Percentiles rank a stretch among this genome's conserved stretches.
phyloP scores from a whole-genome alignment of 352 stramenopile genomes.

The Globisporangium recalcitrans region DNA sequence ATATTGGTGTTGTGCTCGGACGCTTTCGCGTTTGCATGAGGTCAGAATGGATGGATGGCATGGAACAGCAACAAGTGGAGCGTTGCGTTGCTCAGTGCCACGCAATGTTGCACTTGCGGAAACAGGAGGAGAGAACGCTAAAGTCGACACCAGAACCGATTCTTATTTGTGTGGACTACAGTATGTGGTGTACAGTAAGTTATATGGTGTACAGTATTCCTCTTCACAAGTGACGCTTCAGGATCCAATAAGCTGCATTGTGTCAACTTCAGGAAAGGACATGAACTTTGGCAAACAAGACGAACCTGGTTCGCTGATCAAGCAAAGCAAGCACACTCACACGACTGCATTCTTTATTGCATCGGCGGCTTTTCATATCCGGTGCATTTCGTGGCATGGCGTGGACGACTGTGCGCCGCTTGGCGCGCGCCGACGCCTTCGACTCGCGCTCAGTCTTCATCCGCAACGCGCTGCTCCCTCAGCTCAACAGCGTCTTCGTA shows the following conservation, averaged over 20 bases:
- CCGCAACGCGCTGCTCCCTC: constrained; percentile 4
- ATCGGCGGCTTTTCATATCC: too few species aligned
- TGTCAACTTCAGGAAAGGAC: not conserved
- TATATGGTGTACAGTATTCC: not conserved
- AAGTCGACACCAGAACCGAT: not conserved
- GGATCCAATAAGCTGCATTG: not conserved
- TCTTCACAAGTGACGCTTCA: not conserved
- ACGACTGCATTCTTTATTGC: too few species aligned
- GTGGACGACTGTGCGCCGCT: not conserved
- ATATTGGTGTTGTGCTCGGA: too few species aligned
- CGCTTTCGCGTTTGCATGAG: too few species aligned
- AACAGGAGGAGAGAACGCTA: not conserved
- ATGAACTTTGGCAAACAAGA: not conserved
- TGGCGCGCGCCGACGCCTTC: not conserved
- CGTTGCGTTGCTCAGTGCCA: not conserved
- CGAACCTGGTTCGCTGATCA: not conserved
- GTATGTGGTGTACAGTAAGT: too few species aligned
- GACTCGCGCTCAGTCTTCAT: constrained; percentile 5
- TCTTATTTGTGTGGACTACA: too few species aligned
- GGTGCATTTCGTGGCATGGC: not conserved
- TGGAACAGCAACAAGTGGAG: not conserved
- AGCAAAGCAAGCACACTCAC: not conserved
- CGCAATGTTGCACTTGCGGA: not conserved
- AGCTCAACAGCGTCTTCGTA: constrained; percentile 9
- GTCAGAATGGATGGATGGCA: too few species aligned